Conservation (phyloP, 2,329 filamentous ascomycete genomes). For the Aureobasidium melanogenum region DNA sequence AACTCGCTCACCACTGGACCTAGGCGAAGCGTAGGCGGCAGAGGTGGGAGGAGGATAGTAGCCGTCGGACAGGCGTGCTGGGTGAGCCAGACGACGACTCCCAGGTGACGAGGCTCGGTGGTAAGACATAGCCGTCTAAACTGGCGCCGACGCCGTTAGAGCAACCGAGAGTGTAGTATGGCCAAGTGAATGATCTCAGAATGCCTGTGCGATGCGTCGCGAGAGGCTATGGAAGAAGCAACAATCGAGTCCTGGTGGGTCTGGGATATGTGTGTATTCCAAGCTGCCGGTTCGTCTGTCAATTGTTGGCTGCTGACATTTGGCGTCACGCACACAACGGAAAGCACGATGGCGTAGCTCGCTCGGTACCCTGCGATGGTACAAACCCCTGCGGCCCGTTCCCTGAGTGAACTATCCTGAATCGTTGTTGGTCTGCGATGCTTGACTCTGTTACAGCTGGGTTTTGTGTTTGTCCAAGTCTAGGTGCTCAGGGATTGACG, state of each 20-base stretch:
- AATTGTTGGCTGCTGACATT: constrained; percentile 4
- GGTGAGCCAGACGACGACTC: constrained; percentile 25
- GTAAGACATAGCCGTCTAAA: constrained; percentile 18
- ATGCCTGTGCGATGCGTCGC: not conserved
- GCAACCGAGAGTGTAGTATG: not conserved
- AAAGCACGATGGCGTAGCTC: constrained; percentile 7
- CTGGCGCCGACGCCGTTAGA: constrained; percentile 1
- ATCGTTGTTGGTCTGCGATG: not conserved
- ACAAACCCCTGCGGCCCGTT: not conserved
- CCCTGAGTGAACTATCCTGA: not conserved
- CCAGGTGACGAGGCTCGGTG: constrained; percentile 27
- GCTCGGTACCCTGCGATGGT: not conserved
- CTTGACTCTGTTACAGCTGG: not conserved
- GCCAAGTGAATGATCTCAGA: not conserved
- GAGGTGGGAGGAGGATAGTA: constrained; percentile 17
- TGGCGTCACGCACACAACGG: not conserved
- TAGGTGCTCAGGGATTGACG: not conserved
- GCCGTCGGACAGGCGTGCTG: constrained; percentile 23
- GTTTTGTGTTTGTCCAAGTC: not conserved
- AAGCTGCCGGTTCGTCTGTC: not conserved
- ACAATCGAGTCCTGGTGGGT: constrained; percentile 6
- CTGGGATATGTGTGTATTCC: not conserved
- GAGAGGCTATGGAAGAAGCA: not conserved
- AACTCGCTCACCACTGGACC: constrained; percentile 26
- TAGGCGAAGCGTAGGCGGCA: constrained; percentile 23